A percentile compares a stretch with the other conserved stretches of the same genome.
Evolutionary conservation across 2,329 filamentous ascomycete species (phyloP).

Genomic region (Aspergillus sp.): DNA sequence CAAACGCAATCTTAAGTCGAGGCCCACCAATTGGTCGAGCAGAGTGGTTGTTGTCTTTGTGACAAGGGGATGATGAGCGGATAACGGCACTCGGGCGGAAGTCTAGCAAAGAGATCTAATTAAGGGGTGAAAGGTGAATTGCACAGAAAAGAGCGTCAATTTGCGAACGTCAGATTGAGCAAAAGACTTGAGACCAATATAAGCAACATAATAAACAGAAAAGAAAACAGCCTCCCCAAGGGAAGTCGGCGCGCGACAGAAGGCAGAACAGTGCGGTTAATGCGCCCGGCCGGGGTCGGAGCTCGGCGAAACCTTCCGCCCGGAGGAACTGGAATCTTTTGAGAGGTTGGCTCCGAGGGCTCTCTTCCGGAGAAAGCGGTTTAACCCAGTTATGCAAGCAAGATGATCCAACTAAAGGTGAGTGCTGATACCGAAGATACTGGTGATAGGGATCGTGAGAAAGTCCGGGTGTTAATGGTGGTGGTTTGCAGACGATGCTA

Average conservation of each 20-base stretch:
- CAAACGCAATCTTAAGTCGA: background rate
- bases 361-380: background rate
- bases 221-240: conserved; percentile 3
- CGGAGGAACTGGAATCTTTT: conserved; percentile 14
- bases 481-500: conserved; percentile 67
- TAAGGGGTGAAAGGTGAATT: too few relatives aligned
- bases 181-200: conserved; percentile 1
- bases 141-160: background rate
- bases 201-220: conserved; percentile 1
- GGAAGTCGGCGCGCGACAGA: conserved; percentile 7
- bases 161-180: conserved; percentile 1
- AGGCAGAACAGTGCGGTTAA: background rate
- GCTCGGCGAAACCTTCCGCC: conserved; percentile 20
- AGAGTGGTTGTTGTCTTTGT: conserved; percentile 4
- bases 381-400: conserved; percentile 37
- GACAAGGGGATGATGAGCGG: conserved; percentile 10
- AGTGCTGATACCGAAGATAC: background rate
- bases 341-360: background rate
- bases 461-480: conserved; percentile 4
- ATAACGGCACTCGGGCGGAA: background rate
- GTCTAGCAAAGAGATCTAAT: too few relatives aligned
- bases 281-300: conserved; percentile 13
- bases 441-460: too few relatives aligned
- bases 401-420: conserved; percentile 88
- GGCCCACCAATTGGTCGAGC: conserved; percentile 2